phyloP scores from a whole-genome alignment of 495 filamentous ascomycete species.

The Penicillium malachiteum region DNA sequence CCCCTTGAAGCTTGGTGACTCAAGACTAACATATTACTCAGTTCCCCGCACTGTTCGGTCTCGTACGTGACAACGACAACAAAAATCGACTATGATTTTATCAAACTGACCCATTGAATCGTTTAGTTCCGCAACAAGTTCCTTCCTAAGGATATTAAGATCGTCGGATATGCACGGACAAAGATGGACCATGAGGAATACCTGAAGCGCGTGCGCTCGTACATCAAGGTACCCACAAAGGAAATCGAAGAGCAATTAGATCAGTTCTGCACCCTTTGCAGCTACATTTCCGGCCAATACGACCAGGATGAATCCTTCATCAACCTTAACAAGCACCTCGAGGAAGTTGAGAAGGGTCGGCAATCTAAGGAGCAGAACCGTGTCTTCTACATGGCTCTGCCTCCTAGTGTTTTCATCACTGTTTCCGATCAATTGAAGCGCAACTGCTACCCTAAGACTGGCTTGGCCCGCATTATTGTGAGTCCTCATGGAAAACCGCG shows the following conservation, averaged over 20 bases:
- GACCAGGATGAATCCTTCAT: constrained; percentile 95
- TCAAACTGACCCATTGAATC: constrained; percentile 21
- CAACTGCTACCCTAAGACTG: constrained; percentile 88
- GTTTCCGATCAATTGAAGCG: constrained; percentile 96
- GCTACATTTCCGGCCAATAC: constrained; percentile 95
- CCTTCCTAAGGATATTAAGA: constrained; percentile 94
- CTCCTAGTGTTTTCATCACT: constrained; percentile 95
- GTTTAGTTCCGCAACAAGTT: constrained; percentile 94
- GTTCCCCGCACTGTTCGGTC: constrained; percentile 98
- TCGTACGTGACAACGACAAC: constrained; percentile 61
- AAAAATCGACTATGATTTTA: background rate
- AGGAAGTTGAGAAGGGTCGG: constrained; percentile 78
- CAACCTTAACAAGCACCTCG: constrained; percentile 82
- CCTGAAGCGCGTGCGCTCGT: constrained; percentile 87
- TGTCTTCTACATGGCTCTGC: constrained; percentile 99
- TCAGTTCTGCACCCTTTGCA: constrained; percentile 82
- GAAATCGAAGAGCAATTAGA: constrained; percentile 93
- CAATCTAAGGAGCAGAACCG: constrained; percentile 72
- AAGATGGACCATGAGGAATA: constrained; percentile 99
- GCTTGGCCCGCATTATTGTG: constrained; percentile 92
- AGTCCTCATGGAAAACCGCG: constrained; percentile 17
- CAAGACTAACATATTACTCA: constrained; percentile 39
- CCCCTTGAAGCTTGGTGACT: constrained; percentile 16
- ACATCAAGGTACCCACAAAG: constrained; percentile 98
- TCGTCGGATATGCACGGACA: constrained; percentile 98